Evolutionary conservation across 495 filamentous ascomycete genomes (phyloP).

Genomic region (Glutinoglossum americanum): DNA sequence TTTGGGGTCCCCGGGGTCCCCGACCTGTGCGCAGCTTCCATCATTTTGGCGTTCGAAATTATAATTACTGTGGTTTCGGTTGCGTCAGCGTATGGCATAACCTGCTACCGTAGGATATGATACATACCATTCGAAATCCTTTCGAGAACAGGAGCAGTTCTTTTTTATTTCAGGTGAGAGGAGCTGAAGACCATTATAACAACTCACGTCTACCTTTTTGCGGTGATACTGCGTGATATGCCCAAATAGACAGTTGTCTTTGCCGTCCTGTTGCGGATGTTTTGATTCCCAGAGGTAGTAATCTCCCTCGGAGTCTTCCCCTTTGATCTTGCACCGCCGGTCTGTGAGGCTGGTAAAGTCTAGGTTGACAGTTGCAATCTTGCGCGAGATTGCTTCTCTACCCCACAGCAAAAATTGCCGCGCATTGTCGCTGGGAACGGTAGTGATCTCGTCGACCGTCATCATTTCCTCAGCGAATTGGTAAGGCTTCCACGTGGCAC

Average conservation of each 20-base stretch:
- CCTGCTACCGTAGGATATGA: neutral
- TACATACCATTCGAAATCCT: slow-evolving; percentile 86
- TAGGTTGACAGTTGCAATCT: slow-evolving; percentile 46
- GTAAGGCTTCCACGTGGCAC: slow-evolving; percentile 51
- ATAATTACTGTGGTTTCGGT: slow-evolving; percentile 46
- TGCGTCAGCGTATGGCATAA: neutral
- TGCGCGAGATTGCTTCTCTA: slow-evolving; percentile 21
- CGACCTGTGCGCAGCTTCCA: slow-evolving; percentile 52
- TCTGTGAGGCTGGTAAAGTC: slow-evolving; percentile 69
- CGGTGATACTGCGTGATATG: slow-evolving; percentile 78
- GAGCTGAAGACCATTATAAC: slow-evolving; percentile 55
- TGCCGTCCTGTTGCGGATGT: slow-evolving; percentile 43
- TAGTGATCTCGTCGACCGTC: slow-evolving; percentile 54
- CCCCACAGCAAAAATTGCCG: slow-evolving; percentile 85
- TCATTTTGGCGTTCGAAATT: slow-evolving; percentile 67
- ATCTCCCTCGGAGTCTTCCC: slow-evolving; percentile 39
- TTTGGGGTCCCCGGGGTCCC: slow-evolving; percentile 42
- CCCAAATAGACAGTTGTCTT: slow-evolving; percentile 72
- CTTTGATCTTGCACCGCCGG: slow-evolving; percentile 42
- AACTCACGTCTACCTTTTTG: slow-evolving; percentile 50
- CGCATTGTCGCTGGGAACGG: slow-evolving; percentile 70
- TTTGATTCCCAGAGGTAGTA: slow-evolving; percentile 70
- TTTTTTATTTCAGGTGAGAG: slow-evolving; percentile 39
- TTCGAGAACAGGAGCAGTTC: slow-evolving; percentile 62
- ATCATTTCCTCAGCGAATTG: slow-evolving; percentile 44